Evolutionary conservation across 129 eudicot species (phyloP), one percentile per base, ranked within the genome.

Genomic region (Flaveria bidentis): DNA sequence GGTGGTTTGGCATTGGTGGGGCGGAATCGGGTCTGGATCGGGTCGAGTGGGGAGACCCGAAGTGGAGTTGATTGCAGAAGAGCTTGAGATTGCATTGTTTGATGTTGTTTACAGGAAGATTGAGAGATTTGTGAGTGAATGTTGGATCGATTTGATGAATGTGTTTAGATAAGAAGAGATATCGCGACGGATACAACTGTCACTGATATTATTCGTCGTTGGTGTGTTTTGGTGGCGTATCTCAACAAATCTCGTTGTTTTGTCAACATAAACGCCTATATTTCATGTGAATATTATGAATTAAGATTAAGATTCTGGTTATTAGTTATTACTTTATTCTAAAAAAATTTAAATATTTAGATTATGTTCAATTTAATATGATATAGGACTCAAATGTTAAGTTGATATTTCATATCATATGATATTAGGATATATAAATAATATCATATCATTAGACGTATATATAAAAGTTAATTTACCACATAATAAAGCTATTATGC

Each of bases 11-110:
- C 72, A 67, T 73, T 58, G 66, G 17, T 15, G 61, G 71, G 39
- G 23, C 26, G 50, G 20, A 67, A 66, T 49, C 18, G 64, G 56
- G 77, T 81, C 45, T 67, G 81, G 25, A 86, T 67, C 45, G 90
- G 85, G 78, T 83, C 85, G 49, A 87, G 77, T 9, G 90, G 88
- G 77, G 94, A 82, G 10, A 76, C 72, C 42, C 86, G 86, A 71
- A 81, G 86, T 81, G 87, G 87, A 20, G 87, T 68, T 18, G 94
- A 65, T 71, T 90, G 85, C 33, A 86, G 90, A 14, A 92, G 85
- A 23, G 98, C 81, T 67, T 80, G 84, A 58, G 81, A 81, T 77
- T 93, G 96, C 98, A 93, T 93, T 83, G 87, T 83, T 9, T 73
- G 45, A 36, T 18, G 1, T 20, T 4, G 30, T 18, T 9, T 36